Base-by-base conservation (phyloP, 768 basidiomycete genomes). In the Phaffia australis region DNA sequence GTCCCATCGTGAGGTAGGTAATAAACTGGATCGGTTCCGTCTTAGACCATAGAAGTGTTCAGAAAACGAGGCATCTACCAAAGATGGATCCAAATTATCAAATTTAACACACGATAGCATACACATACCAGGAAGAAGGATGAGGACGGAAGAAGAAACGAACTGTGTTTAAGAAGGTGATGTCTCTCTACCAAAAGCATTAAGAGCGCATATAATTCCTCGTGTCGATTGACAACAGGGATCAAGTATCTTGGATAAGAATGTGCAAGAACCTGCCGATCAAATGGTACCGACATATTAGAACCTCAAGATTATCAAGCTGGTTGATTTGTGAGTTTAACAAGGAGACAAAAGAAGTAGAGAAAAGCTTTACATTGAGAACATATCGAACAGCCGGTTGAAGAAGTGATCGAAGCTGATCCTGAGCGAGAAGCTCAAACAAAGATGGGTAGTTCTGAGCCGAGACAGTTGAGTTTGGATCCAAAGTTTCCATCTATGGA, bases 21-120 rank as follows among this genome's bases (percentile, higher is more conserved):
- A 9, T 21, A 15, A 19, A n/a, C 35, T 18, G 0, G 35, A 29
- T 21, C 87, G 79, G 66, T 89, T 80, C 52, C 92, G 79, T 74
- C 91, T 91, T 56, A 99, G 77, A 0, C 89, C 89, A 76, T 98
- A 98, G 75, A 99, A 98, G 72, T 94, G 88, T 76, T 98, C 94
- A 5, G 94, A 81, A 73, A 98, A 93, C 0, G 90, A 91, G 25
- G 93, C 89, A 76, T 86, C 94, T 95, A 72, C 1, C 15, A n/a
- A 42, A 32, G 27, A 52, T 23, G 9, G 46, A n/a, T 30, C 8
- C 8, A n/a, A 8, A n/a, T 16, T 16, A 27, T 27, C 8, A 16
- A 54, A 5, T 27, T n/a, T 16, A 16, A n/a, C 8, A n/a, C n/a
- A 5, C 52, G 18, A 54, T 4, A 54, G 16, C 18, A 16, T 42